These are phyloP conservation scores for Amesomyces nigricolor DNA, from an alignment of 2,329 filamentous ascomycete species.

Conservation along the genomic window DNA sequence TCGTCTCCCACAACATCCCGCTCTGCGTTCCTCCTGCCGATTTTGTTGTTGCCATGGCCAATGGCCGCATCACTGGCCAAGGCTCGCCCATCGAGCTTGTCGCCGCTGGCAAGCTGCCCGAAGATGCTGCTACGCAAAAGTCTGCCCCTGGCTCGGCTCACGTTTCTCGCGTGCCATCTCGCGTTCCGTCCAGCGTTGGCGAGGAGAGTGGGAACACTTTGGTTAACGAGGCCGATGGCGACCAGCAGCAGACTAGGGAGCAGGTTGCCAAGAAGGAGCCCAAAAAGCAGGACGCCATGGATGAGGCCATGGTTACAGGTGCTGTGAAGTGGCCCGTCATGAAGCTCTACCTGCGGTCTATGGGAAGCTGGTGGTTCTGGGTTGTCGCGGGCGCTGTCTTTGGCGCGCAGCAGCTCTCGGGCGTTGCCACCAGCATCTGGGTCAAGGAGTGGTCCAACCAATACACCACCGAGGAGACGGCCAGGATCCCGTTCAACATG, in stretches of 20 bases:
- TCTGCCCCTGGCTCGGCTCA: slow-evolving; percentile 64
- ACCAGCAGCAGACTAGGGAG: slow-evolving; percentile 41
- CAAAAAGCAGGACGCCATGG: slow-evolving; percentile 50
- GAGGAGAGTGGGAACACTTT: slow-evolving; percentile 55
- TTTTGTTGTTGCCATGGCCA: slow-evolving; percentile 79
- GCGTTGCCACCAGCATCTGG: slow-evolving; percentile 88
- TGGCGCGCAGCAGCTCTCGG: slow-evolving; percentile 73
- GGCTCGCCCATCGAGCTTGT: slow-evolving; percentile 76
- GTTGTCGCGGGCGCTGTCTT: slow-evolving; percentile 69
- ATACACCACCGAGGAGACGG: slow-evolving; percentile 51
- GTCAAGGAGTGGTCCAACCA: slow-evolving; percentile 93
- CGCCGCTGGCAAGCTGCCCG: slow-evolving; percentile 79
- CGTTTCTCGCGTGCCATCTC: slow-evolving; percentile 69
- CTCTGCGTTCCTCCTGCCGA: slow-evolving; percentile 76
- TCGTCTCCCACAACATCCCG: slow-evolving; percentile 93
- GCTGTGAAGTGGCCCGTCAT: slow-evolving; percentile 86
- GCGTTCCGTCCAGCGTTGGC: slow-evolving; percentile 68
- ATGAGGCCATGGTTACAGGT: slow-evolving; percentile 76
- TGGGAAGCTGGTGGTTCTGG: slow-evolving; percentile 99
- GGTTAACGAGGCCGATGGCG: slow-evolving; percentile 46
- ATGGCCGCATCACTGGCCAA: slow-evolving; percentile 71
- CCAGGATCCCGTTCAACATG: slow-evolving; percentile 31
- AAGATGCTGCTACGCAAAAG: slow-evolving; percentile 62
- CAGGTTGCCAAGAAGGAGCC: slow-evolving; percentile 43
- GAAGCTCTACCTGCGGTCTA: slow-evolving; percentile 74